Evolutionary conservation across 148 eudicot species (phyloP), one percentile per base, ranked within the genome.

Genomic region (Rhododendron vialii): DNA sequence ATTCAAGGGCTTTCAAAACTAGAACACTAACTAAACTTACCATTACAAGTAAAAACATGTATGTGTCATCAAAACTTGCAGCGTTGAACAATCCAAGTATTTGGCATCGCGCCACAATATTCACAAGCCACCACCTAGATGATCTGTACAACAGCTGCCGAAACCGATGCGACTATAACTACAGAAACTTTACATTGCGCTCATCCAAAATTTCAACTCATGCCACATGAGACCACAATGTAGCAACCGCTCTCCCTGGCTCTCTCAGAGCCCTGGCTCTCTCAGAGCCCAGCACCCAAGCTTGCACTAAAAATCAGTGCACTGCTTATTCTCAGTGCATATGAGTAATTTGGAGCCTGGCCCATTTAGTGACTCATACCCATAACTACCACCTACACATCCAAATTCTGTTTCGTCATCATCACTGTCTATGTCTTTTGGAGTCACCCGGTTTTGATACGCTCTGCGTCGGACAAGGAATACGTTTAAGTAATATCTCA

Each of bases 401-500:
- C 95, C 98, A 77, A 90, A 91, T 73, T 89, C 94, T 1, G 86
- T 71, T 90, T 93, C 95, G n/a, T 96, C 99, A 86, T 95, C 94
- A 85, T 94, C 98, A 80, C 98, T 96, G 69, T 95, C 92, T 20
- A 96, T 87, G 13, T 89, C 88, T 63, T 83, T 91, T 51, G 98
- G 96, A n/a, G 92, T 93, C 87, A 91, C 94, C 4, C 98, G 92
- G 71, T 95, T 96, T 86, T 96, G 99, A 84, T 95, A 94, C 35
- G 93, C 89, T 87, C 98, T 90, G 17, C 94, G 92, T 47, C 86
- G 88, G 81, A 92, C 76, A 14, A 94, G 86, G 85, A 87, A 94
- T 65, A 96, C 98, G 57, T 96, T 93, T 85, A 86, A 93, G 89
- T 96, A 95, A 83, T 96, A 96, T 84, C 97, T 93, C 50, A 96